These are phyloP conservation scores for Aspergillus sp. DNA, from an alignment of 2,329 filamentous ascomycete genomes.

Conservation along the genomic window DNA sequence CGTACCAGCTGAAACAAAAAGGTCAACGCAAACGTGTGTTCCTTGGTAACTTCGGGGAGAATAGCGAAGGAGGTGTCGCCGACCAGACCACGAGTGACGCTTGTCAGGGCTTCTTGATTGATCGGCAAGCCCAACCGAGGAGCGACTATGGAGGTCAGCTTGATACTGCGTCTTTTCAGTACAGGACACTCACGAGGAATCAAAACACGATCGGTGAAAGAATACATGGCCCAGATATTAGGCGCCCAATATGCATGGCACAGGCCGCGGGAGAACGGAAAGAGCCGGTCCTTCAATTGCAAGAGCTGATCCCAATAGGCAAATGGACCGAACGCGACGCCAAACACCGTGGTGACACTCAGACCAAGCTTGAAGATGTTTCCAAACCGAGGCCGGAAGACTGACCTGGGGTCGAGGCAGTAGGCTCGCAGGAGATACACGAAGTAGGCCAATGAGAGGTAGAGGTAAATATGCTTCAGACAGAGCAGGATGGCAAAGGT, in stretches of 20 bases:
- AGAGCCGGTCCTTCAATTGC: constrained; percentile 80
- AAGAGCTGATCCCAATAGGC: constrained; percentile 75
- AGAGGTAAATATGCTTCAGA: constrained; percentile 97
- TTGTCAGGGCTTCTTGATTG: constrained; percentile 72
- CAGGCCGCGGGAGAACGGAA: constrained; percentile 88
- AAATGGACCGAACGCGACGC: constrained; percentile 86
- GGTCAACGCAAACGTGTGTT: constrained; percentile 78
- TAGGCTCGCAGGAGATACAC: constrained; percentile 87
- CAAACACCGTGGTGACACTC: constrained; percentile 70
- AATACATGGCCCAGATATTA: constrained; percentile 96
- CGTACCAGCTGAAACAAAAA: constrained; percentile 72
- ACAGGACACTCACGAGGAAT: constrained; percentile 65
- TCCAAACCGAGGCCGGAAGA: constrained; percentile 71
- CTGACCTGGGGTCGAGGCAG: constrained; percentile 74
- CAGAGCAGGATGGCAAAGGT: constrained; percentile 83
- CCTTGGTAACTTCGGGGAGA: constrained; percentile 79
- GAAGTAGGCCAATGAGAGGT: constrained; percentile 93
- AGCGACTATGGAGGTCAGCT: constrained; percentile 61
- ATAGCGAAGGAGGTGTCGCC: constrained; percentile 94
- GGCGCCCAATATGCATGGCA: constrained; percentile 99
- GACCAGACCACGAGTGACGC: constrained; percentile 88
- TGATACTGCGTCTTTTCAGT: not conserved
- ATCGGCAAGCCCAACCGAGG: constrained; percentile 75
- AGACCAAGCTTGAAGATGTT: constrained; percentile 82
- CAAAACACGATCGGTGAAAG: constrained; percentile 78